These are phyloP conservation scores for Debaryomyces subglobosus DNA, from an alignment of 1,139 yeast species.

Conservation along the genomic window DNA sequence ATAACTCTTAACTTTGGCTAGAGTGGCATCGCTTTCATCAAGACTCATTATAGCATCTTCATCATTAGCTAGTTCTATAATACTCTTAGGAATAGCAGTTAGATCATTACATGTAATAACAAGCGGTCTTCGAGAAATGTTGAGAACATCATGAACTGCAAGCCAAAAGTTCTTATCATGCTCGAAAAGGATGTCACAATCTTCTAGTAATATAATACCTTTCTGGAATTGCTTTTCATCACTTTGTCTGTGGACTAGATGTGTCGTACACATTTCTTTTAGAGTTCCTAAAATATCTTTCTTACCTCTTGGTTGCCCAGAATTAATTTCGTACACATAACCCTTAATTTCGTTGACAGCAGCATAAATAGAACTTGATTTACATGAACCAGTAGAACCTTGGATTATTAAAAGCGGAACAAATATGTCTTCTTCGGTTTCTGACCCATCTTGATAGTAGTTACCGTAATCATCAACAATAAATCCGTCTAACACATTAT, in stretches of 20 bases:
- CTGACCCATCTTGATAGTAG: conserved; percentile 17
- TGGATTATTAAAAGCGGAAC: conserved; percentile 67
- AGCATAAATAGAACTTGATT: conserved; percentile 74
- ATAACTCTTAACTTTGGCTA: conserved; percentile 31
- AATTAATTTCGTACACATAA: conserved; percentile 80
- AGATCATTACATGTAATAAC: conserved; percentile 71
- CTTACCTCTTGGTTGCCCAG: conserved; percentile 71
- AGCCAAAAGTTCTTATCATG: conserved; percentile 84
- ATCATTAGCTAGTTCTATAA: conserved; percentile 49
- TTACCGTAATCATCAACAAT: conserved; percentile 32
- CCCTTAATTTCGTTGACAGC: conserved; percentile 66
- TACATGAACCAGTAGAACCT: conserved; percentile 80
- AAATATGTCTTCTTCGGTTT: conserved; percentile 40
- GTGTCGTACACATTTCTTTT: conserved; percentile 83
- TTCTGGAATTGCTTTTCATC: conserved; percentile 49
- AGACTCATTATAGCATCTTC: conserved; percentile 41
- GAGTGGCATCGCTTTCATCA: conserved; percentile 25
- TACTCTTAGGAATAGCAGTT: conserved; percentile 53
- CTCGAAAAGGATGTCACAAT: conserved; percentile 80
- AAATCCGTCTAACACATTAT: conserved; percentile 24
- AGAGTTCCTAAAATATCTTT: conserved; percentile 68
- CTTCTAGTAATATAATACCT: conserved; percentile 80
- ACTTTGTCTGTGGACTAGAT: conserved; percentile 61
- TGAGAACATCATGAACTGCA: conserved; percentile 64
- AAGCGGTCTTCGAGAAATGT: conserved; percentile 76